These are phyloP conservation scores for Stenocarpella maydis DNA, from an alignment of 2,329 filamentous ascomycete genomes.

Conservation along the genomic window DNA sequence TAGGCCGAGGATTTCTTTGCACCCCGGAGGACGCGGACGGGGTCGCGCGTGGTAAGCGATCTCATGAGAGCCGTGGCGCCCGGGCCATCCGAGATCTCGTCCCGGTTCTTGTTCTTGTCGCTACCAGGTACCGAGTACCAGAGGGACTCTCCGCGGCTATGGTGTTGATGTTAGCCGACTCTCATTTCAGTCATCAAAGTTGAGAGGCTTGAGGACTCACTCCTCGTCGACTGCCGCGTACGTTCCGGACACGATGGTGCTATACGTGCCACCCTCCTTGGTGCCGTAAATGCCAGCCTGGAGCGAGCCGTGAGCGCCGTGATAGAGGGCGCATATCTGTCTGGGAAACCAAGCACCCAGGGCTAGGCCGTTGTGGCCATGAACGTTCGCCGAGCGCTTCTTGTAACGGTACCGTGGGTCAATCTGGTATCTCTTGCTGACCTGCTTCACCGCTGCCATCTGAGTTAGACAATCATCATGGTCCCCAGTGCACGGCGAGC, in stretches of 20 bases:
- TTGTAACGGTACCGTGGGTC: conserved; percentile 36
- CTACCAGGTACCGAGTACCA: conserved; percentile 42
- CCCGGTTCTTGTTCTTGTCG: conserved; percentile 31
- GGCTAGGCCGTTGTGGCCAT: conserved; percentile 45
- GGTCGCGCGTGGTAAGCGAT: conserved; percentile 33
- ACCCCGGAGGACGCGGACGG: conserved; percentile 44
- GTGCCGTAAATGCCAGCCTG: conserved; percentile 62
- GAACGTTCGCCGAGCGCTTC: conserved; percentile 32
- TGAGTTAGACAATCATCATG: neutral
- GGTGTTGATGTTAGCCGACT: neutral
- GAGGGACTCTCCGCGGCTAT: conserved; percentile 37
- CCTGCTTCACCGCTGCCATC: neutral
- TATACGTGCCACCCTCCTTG: conserved; percentile 55
- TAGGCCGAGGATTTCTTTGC: conserved; percentile 30
- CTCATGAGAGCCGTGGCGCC: conserved; percentile 38
- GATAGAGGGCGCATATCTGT: conserved; percentile 57
- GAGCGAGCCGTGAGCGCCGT: conserved; percentile 60
- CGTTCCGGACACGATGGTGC: conserved; percentile 57
- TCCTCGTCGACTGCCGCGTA: conserved; percentile 43
- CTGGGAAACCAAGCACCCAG: conserved; percentile 62
- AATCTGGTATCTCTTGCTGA: conserved; percentile 10
- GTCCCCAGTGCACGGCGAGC: neutral
- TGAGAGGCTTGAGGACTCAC: neutral
- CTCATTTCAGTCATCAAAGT: neutral
- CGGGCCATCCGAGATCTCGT: neutral